These are phyloP conservation scores for Chaetomium fimeti DNA, from an alignment of 495 filamentous ascomycete species.

Conservation along the genomic window DNA sequence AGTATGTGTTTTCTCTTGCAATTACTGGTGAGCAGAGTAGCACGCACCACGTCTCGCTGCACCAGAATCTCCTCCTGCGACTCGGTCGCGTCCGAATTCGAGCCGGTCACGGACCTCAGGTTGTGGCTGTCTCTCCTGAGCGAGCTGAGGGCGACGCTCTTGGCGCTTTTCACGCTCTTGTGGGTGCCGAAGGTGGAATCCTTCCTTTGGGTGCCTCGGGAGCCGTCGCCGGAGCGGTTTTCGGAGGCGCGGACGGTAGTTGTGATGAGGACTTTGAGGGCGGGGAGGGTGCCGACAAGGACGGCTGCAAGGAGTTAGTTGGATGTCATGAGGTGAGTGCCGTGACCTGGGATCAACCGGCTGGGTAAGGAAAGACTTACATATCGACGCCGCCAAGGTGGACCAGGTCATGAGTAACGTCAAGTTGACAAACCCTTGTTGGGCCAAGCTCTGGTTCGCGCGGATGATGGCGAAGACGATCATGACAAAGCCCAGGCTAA, in stretches of 20 bases:
- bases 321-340: not conserved
- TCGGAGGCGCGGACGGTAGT: slow-evolving; percentile 46
- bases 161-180: slow-evolving; percentile 5
- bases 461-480: slow-evolving; percentile 53
- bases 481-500: slow-evolving; percentile 52
- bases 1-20: not conserved
- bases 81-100: slow-evolving; percentile 10
- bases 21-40: too few relatives aligned
- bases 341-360: not conserved
- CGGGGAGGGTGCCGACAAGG: slow-evolving; percentile 50
- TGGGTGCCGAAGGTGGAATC: slow-evolving; percentile 7
- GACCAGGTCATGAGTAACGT: slow-evolving; percentile 40
- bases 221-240: slow-evolving; percentile 21
- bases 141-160: slow-evolving; percentile 15
- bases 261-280: slow-evolving; percentile 53
- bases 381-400: slow-evolving; percentile 37
- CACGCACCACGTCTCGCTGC: slow-evolving; percentile 20
- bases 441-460: slow-evolving; percentile 39
- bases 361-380: slow-evolving; percentile 27
- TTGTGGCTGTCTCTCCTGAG: slow-evolving; percentile 4
- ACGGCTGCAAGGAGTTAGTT: slow-evolving; percentile 37
- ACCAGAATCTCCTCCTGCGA: slow-evolving; percentile 26
- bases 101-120: not conserved
- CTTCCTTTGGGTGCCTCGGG: slow-evolving; percentile 23
- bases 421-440: slow-evolving; percentile 38